phyloP scores from a whole-genome alignment of 2,329 filamentous ascomycete species.

The Coniochaeta hoffmannii region DNA sequence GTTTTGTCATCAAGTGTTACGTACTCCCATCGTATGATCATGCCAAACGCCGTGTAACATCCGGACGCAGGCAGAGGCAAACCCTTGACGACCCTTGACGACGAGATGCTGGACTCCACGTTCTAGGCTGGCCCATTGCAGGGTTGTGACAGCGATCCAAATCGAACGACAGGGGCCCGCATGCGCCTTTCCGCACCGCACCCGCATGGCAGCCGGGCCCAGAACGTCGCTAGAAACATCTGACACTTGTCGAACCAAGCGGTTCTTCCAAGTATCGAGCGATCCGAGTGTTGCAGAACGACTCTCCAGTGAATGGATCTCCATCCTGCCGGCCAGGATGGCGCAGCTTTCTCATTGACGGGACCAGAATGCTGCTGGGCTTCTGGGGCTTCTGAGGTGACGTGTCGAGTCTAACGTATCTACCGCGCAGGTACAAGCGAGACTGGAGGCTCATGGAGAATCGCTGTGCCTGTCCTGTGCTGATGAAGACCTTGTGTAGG shows the following conservation, averaged over 20 bases:
- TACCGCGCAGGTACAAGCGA: no score
- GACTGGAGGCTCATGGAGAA: no score
- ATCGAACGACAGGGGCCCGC: background rate
- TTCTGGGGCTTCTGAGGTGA: no score
- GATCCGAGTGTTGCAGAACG: background rate
- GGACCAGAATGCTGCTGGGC: no score
- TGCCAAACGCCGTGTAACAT: background rate
- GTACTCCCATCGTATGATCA: background rate
- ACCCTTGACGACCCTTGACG: background rate
- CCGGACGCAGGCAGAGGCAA: background rate
- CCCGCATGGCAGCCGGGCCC: background rate
- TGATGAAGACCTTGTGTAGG: no score
- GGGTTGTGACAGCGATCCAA: background rate
- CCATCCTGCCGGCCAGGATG: no score
- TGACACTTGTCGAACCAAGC: background rate
- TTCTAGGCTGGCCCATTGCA: background rate
- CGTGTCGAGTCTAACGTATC: no score
- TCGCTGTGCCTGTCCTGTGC: no score
- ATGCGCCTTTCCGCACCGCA: background rate
- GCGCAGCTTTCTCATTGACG: no score
- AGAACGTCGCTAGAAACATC: constrained; percentile 4
- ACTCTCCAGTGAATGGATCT: no score
- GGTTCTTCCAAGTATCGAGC: no score
- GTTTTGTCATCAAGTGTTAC: background rate
- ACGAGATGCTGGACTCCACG: background rate